Evolutionary conservation across 108 stramenopile species (phyloP).

Genomic region (Pseudonitzschia pungens): DNA sequence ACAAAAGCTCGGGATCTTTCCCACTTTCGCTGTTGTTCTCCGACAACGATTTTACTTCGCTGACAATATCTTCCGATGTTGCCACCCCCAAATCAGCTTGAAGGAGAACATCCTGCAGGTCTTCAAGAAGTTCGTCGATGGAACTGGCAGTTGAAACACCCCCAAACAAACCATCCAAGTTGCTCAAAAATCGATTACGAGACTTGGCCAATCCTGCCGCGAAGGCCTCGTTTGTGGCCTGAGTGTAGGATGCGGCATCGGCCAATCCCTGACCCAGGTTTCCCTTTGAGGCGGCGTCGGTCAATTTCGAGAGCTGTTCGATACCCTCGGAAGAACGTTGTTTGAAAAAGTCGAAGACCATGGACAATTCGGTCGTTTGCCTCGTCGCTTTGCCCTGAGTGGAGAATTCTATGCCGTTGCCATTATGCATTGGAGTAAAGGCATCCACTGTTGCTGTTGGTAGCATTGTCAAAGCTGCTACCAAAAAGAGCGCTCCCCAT

Average conservation of each 20-base stretch:
- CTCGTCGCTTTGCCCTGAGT: neutral
- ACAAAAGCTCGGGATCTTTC: slow-evolving; percentile 36
- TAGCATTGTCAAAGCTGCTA: neutral
- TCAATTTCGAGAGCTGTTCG: slow-evolving; percentile 55
- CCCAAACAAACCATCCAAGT: slow-evolving; percentile 59
- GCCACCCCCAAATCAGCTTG: slow-evolving; percentile 82
- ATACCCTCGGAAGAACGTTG: slow-evolving; percentile 61
- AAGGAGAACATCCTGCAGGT: slow-evolving; percentile 69
- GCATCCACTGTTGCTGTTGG: neutral
- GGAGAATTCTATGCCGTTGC: neutral
- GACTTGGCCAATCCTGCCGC: slow-evolving; percentile 74
- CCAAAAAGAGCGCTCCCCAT: neutral
- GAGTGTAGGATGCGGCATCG: slow-evolving; percentile 57
- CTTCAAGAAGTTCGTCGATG: slow-evolving; percentile 60
- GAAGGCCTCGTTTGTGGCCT: slow-evolving; percentile 58
- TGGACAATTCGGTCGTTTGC: slow-evolving; percentile 32
- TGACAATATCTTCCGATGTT: slow-evolving; percentile 75
- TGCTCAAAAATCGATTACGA: slow-evolving; percentile 66
- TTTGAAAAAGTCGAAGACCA: slow-evolving; percentile 88
- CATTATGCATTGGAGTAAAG: neutral
- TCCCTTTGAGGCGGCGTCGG: slow-evolving; percentile 43
- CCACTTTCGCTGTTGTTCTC: neutral
- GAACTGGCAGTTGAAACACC: slow-evolving; percentile 23
- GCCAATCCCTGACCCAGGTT: slow-evolving; percentile 47
- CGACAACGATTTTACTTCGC: slow-evolving; percentile 67